Conservation (phyloP, 176 grass and related monocot species). For the Avena insularis region DNA sequence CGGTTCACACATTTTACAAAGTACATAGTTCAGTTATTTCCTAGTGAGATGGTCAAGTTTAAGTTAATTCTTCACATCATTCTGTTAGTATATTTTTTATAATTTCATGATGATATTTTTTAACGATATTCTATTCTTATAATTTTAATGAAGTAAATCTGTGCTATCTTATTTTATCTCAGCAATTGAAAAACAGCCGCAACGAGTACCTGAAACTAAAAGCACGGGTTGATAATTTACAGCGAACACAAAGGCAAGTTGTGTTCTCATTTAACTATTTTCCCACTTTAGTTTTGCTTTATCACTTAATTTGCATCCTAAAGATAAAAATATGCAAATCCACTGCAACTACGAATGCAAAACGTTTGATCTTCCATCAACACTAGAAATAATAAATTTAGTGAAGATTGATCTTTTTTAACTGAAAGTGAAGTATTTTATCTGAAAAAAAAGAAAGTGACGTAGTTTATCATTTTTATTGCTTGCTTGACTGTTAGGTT, state of each 20-base stretch:
- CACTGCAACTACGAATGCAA: neutral
- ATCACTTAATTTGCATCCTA: neutral
- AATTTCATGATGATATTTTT: neutral
- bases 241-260: conserved; percentile 67
- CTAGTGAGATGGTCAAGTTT: neutral
- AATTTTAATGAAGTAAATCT: conserved; percentile 9
- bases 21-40: neutral
- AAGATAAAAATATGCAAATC: neutral
- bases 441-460: too few species aligned
- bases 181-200: conserved; percentile 67
- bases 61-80: neutral
- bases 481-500: neutral
- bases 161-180: conserved; percentile 24
- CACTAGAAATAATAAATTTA: neutral
- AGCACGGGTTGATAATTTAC: conserved; percentile 67
- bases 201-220: conserved; percentile 83
- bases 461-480: neutral
- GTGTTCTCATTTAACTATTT: neutral
- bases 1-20: neutral
- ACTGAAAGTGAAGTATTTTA: neutral
- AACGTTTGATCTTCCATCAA: neutral
- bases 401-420: neutral
- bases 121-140: neutral
- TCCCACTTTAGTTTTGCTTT: neutral
- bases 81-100: neutral